Conservation (phyloP, 2,329 filamentous ascomycete species). For the Stagonosporopsis chrysanthemi region DNA sequence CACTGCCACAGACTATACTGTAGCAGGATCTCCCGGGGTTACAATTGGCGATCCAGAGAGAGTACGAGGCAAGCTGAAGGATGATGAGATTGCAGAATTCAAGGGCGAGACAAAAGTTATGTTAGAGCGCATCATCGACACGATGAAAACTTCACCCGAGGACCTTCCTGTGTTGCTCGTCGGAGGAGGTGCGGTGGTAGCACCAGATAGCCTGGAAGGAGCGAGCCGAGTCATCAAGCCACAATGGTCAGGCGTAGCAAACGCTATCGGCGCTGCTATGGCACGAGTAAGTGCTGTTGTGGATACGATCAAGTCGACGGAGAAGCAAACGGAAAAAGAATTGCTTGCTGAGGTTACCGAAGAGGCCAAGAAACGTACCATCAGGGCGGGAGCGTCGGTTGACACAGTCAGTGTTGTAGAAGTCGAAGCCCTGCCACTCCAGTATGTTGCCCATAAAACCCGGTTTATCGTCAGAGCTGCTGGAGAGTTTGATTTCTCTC, state of each 20-base stretch:
- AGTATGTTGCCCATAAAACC: conserved; percentile 61
- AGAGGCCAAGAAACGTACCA: conserved; percentile 49
- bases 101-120: conserved; percentile 57
- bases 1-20: conserved; percentile 66
- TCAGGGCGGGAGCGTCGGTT: conserved; percentile 48
- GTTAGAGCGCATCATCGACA: conserved; percentile 65
- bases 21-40: conserved; percentile 47
- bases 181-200: conserved; percentile 68
- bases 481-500: conserved; percentile 56
- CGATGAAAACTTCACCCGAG: conserved; percentile 68
- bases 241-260: conserved; percentile 66
- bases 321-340: conserved; percentile 44
- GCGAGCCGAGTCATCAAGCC: conserved; percentile 66
- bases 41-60: conserved; percentile 55
- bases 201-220: conserved; percentile 62
- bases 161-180: conserved; percentile 68
- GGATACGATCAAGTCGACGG: conserved; percentile 50
- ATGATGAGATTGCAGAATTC: conserved; percentile 50
- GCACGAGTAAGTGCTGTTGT: conserved; percentile 62
- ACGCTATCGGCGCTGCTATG: conserved; percentile 70
- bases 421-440: conserved; percentile 61
- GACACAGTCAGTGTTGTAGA: conserved; percentile 45
- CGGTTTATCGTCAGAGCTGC: conserved; percentile 64
- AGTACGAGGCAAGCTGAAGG: conserved; percentile 46
- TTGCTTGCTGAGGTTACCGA: conserved; percentile 48